Percentiles rank a stretch among this genome's conserved stretches.
Evolutionary conservation across 306 rosid genomes (phyloP).

Genomic region (Vicia faba): DNA sequence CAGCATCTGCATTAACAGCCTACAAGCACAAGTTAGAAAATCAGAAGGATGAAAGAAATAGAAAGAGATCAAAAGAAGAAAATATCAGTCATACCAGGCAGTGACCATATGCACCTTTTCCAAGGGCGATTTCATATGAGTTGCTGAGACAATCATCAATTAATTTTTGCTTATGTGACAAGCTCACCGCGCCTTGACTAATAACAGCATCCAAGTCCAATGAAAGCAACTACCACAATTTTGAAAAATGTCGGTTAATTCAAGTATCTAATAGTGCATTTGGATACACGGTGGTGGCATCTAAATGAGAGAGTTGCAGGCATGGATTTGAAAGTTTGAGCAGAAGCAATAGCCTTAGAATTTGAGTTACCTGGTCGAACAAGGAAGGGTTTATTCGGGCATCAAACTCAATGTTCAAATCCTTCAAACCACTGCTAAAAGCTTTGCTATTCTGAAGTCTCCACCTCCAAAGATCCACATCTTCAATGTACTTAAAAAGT

Average conservation of each 20-base stretch:
- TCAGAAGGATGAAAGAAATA: neutral
- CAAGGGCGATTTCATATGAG: constrained; percentile 68
- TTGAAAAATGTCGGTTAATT: constrained; percentile 22
- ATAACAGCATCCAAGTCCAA: constrained; percentile 66
- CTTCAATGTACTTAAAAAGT: constrained; percentile 76
- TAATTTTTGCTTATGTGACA: constrained; percentile 64
- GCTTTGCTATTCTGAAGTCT: constrained; percentile 76
- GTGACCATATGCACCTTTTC: constrained; percentile 64
- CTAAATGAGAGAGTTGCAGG: neutral
- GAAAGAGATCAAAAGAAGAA: constrained; percentile 3
- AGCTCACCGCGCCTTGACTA: constrained; percentile 60
- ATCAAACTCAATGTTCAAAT: constrained; percentile 64
- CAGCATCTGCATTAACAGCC: constrained; percentile 77
- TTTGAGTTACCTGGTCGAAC: constrained; percentile 60
- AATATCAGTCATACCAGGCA: constrained; percentile 65
- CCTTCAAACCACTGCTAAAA: constrained; percentile 76
- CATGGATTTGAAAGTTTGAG: neutral
- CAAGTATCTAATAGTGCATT: constrained; percentile 2
- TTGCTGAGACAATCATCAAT: constrained; percentile 59
- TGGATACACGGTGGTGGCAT: no score
- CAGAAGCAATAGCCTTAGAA: constrained; percentile 1
- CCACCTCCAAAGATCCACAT: constrained; percentile 95
- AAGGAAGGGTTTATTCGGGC: constrained; percentile 55
- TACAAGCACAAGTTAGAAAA: constrained; percentile 28
- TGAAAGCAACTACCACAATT: constrained; percentile 63